phyloP scores from a whole-genome alignment of 352 stramenopile species.

The Pythium catenulatum region DNA sequence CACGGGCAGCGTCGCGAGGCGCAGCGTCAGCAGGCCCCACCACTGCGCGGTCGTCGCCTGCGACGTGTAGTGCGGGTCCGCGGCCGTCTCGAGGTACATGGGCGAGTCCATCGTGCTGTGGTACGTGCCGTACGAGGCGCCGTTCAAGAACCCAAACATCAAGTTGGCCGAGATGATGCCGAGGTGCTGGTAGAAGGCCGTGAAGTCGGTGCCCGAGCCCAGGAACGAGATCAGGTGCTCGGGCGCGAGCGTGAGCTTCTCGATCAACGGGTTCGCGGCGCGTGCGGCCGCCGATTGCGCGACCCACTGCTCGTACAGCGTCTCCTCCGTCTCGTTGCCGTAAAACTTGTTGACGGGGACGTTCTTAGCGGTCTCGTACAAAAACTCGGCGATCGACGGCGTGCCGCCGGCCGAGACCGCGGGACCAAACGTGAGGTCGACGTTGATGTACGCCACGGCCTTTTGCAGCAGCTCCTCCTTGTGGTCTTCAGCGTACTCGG shows the following conservation, averaged over 20 bases:
- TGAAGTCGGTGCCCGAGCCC: constrained; percentile 87
- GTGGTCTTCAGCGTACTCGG: constrained; percentile 89
- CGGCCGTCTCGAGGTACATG: constrained; percentile 72
- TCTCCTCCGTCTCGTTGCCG: constrained; percentile 48
- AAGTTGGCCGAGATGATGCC: constrained; percentile 92
- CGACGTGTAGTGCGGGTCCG: constrained; percentile 68
- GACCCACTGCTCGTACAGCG: constrained; percentile 69
- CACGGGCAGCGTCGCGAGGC: constrained; percentile 57
- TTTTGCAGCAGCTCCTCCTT: constrained; percentile 71
- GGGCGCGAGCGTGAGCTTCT: constrained; percentile 67
- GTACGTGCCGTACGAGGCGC: constrained; percentile 80
- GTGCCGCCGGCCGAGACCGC: constrained; percentile 74
- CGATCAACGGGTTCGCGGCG: constrained; percentile 3
- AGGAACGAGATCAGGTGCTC: constrained; percentile 80
- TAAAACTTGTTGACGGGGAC: constrained; percentile 76
- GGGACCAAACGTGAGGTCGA: constrained; percentile 83
- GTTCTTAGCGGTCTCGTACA: constrained; percentile 68
- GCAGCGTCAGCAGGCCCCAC: constrained; percentile 67
- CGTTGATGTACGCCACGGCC: constrained; percentile 91
- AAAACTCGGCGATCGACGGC: constrained; percentile 74
- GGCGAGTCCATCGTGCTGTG: constrained; percentile 90
- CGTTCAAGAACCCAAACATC: constrained; percentile 64
- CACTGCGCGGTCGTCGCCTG: constrained; percentile 65
- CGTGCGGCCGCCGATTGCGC: background rate
- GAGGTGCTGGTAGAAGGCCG: constrained; percentile 91